These are phyloP conservation scores for Poteriospumella lacustris DNA, from an alignment of 108 stramenopile species.

Conservation along the genomic window DNA sequence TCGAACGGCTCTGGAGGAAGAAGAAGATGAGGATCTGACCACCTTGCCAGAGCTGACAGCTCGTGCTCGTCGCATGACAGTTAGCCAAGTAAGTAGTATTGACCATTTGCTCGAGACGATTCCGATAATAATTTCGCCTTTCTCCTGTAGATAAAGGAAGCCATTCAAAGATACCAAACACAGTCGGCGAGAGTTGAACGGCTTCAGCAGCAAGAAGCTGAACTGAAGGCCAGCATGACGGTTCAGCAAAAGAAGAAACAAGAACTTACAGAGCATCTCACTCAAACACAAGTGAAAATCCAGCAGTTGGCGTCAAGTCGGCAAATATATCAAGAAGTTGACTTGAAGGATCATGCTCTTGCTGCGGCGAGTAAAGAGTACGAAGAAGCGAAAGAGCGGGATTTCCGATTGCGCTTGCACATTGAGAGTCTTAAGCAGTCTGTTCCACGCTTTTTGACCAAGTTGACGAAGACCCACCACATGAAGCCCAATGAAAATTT, in stretches of 20 bases:
- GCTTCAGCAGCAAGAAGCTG: background rate
- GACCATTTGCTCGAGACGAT: no score
- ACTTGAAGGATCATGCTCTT: constrained; percentile 20
- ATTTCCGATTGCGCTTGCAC: background rate
- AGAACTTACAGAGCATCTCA: background rate
- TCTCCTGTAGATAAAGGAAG: background rate
- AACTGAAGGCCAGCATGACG: background rate
- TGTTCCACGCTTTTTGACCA: constrained; percentile 18
- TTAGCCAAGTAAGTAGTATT: no score
- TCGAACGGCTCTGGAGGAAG: no score
- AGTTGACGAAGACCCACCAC: background rate
- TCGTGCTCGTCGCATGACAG: no score
- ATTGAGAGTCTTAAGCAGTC: background rate
- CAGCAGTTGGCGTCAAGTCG: constrained; percentile 18
- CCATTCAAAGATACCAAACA: background rate
- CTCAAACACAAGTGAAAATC: background rate
- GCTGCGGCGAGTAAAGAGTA: constrained; percentile 21
- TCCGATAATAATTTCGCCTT: no score
- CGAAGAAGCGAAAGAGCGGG: background rate
- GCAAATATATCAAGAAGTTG: constrained; percentile 32
- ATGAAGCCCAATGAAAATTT: constrained; percentile 1
- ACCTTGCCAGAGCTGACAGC: no score
- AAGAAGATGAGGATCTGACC: no score
- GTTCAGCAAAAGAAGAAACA: background rate
- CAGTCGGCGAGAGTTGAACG: background rate